Evolutionary conservation across 2,329 filamentous ascomycete species (phyloP).

Genomic region (Pyricularia sp.): DNA sequence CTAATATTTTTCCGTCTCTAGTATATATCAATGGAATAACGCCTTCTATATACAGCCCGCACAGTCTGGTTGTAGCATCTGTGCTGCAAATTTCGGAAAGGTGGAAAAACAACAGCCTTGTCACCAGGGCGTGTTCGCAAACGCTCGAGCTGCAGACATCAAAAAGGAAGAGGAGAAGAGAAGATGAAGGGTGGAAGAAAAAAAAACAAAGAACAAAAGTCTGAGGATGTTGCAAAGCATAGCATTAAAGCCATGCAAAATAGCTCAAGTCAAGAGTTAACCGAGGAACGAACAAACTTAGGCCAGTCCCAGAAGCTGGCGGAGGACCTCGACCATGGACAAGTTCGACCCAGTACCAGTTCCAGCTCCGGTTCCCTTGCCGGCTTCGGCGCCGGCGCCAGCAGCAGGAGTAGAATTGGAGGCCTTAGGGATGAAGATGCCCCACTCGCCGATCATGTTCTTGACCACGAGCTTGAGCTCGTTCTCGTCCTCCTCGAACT

Average conservation of each 20-base stretch:
- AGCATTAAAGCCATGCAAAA: not conserved
- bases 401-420: slow-evolving; percentile 8
- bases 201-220: not conserved
- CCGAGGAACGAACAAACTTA: not conserved
- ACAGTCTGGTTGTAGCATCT: too few species aligned
- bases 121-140: too few species aligned
- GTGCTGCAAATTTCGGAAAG: too few species aligned
- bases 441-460: slow-evolving; percentile 21
- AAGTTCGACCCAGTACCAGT: not conserved
- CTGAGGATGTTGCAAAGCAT: not conserved
- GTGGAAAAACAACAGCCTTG: too few species aligned
- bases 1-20: too few species aligned
- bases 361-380: not conserved
- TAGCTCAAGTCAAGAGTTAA: not conserved
- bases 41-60: too few species aligned
- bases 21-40: too few species aligned
- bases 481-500: slow-evolving; percentile 28
- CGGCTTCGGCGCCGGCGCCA: not conserved
- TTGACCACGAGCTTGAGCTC: slow-evolving; percentile 19
- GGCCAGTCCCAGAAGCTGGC: not conserved
- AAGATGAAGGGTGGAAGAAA: too few species aligned
- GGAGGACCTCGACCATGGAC: not conserved
- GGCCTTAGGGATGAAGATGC: slow-evolving; percentile 17
- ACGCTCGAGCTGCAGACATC: too few species aligned
- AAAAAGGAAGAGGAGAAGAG: too few species aligned